These are phyloP conservation scores for Scheffersomyces amazonensis DNA, from an alignment of 805 yeast species.

Conservation along the genomic window DNA sequence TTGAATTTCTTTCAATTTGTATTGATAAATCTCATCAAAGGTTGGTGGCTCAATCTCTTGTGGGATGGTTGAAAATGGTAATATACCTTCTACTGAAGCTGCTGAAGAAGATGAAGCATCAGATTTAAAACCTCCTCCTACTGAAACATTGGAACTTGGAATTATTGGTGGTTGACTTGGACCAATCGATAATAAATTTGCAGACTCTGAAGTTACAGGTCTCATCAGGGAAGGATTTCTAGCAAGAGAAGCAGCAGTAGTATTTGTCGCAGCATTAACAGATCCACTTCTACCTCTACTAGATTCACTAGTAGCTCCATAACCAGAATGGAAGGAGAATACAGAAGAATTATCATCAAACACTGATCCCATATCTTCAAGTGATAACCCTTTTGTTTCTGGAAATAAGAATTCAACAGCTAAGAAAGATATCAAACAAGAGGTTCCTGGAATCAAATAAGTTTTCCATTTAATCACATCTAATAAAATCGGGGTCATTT, in stretches of 20 bases:
- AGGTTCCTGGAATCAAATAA: slow-evolving; percentile 76
- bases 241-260: slow-evolving; percentile 43
- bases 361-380: slow-evolving; percentile 90
- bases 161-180: slow-evolving; percentile 2
- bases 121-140: slow-evolving; percentile 18
- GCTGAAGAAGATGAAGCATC: slow-evolving; percentile 15
- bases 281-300: slow-evolving; percentile 8
- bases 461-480: slow-evolving; percentile 76
- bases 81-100: slow-evolving; percentile 13
- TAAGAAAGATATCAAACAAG: slow-evolving; percentile 70
- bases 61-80: slow-evolving; percentile 18
- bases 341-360: slow-evolving; percentile 62
- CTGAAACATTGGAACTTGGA: background rate
- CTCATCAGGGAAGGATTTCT: slow-evolving; percentile 34
- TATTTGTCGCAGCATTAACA: slow-evolving; percentile 16
- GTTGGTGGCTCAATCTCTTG: slow-evolving; percentile 36
- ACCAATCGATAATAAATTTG: background rate
- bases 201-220: slow-evolving; percentile 14
- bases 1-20: background rate
- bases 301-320: slow-evolving; percentile 9
- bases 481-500: slow-evolving; percentile 82
- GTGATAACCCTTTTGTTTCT: slow-evolving; percentile 83
- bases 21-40: slow-evolving; percentile 18
- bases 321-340: slow-evolving; percentile 38
- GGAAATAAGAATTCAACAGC: slow-evolving; percentile 76